Percentiles rank a stretch among this genome's conserved stretches.
Conservation (phyloP, 1,139 yeast species). For the Casaregolazyma suthepensis region DNA sequence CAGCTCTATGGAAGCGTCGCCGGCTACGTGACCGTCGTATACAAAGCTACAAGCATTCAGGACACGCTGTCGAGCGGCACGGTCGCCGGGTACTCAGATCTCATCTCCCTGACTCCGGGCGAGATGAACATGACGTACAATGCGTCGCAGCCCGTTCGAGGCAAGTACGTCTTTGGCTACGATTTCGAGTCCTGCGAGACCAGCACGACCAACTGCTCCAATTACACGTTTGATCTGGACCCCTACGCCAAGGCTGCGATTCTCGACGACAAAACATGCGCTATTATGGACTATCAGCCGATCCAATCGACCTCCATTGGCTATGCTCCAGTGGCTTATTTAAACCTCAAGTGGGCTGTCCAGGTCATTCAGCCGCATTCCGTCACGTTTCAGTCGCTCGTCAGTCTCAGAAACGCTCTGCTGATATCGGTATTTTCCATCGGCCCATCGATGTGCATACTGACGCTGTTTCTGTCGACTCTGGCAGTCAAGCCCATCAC, state of each 20-base stretch:
- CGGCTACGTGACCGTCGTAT: slow-evolving; percentile 66
- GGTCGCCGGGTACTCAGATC: slow-evolving; percentile 34
- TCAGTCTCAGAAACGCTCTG: slow-evolving; percentile 59
- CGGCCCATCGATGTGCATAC: slow-evolving; percentile 66
- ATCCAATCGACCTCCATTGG: slow-evolving; percentile 56
- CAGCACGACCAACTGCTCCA: slow-evolving; percentile 17
- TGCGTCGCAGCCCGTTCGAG: not conserved
- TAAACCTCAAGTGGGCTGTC: slow-evolving; percentile 59
- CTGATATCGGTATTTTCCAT: slow-evolving; percentile 76
- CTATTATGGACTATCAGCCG: slow-evolving; percentile 41
- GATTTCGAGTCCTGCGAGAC: not conserved
- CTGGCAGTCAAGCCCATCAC: slow-evolving; percentile 85
- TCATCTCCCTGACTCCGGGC: slow-evolving; percentile 24
- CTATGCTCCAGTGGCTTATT: slow-evolving; percentile 48
- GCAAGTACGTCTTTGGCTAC: slow-evolving; percentile 14
- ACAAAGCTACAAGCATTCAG: slow-evolving; percentile 51
- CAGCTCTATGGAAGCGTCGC: slow-evolving; percentile 35
- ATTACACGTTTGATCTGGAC: slow-evolving; percentile 15
- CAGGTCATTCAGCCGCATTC: slow-evolving; percentile 58
- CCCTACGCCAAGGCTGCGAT: slow-evolving; percentile 30
- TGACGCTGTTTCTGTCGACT: slow-evolving; percentile 78
- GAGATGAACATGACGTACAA: not conserved
- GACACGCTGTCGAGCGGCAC: slow-evolving; percentile 44
- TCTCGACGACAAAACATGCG: slow-evolving; percentile 41
- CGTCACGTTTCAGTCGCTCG: slow-evolving; percentile 59